Base-by-base conservation (phyloP, 768 basidiomycete genomes). In the Naganishia vishniacii region DNA sequence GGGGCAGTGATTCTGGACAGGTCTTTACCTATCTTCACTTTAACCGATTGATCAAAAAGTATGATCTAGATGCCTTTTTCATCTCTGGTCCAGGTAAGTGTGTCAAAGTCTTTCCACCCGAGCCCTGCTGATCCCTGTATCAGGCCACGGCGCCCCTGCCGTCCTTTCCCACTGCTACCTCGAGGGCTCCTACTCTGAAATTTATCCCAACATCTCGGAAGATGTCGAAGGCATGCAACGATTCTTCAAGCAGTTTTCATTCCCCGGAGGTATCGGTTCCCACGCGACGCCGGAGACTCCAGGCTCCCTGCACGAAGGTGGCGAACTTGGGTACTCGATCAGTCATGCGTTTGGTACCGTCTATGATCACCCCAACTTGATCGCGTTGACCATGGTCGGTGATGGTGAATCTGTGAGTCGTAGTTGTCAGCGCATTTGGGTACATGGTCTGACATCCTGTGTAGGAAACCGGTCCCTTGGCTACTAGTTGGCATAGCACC, bases 281-380 rank as follows among this genome's bases (percentile, higher is more conserved):
- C 75, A 76, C 53, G 73, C 72, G 15, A 88, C 90, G 64, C 88
- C 91, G 0, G 84, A 89, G 74, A 90, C 88, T 1, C 91, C 91
- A 16, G 91, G 91, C 6, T 82, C 84, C 4, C 90, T 94, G 65
- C 91, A 94, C 71, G 91, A 94, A 59, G 91, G 91, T 61, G 80
- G 81, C 16, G 91, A 93, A 77, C 82, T 93, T n/a, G 91, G 91
- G 8, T 93, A 93, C 69, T 88, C 90, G 0, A 83, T 92, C 45
- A 82, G 68, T 20, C 72, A 73, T 26, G 82, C 89, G 0, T 92
- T 90, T 72, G 91, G 91, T 37, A 86, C 88, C 16, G 85, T 89
- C 67, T 90, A 92, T 86, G 91, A 94, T 75, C 85, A 88, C 67
- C 91, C 90, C 9, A 81, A 92, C 72, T 84, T 92, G 26, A 83